Conservation (phyloP, 441 rosid species). For the Biscutella laevigata region DNA sequence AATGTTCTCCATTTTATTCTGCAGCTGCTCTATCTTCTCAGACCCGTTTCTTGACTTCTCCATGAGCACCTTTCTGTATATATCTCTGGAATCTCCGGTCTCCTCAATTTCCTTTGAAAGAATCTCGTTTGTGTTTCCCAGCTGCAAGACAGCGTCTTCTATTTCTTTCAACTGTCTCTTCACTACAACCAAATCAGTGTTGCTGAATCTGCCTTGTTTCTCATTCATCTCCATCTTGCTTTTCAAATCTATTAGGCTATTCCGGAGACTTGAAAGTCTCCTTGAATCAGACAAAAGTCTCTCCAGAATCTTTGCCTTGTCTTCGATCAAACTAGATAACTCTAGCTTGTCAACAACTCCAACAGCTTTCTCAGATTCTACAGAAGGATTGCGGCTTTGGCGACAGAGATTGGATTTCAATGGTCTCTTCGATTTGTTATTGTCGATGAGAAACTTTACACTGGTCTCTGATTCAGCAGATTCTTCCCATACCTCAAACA, state of each 20-base stretch:
- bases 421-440: slow-evolving; percentile 21
- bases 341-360: slow-evolving; percentile 34
- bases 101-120: slow-evolving; percentile 43
- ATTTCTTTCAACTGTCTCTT: slow-evolving; percentile 53
- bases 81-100: slow-evolving; percentile 33
- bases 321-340: slow-evolving; percentile 28
- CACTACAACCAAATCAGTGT: slow-evolving; percentile 40
- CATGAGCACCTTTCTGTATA: slow-evolving; percentile 33
- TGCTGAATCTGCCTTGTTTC: slow-evolving; percentile 35
- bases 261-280: slow-evolving; percentile 46
- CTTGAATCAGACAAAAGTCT: slow-evolving; percentile 62
- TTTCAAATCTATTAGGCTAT: slow-evolving; percentile 48
- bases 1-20: slow-evolving; percentile 63
- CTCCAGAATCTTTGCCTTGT: slow-evolving; percentile 46
- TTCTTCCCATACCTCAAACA: slow-evolving; percentile 57
- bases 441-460: slow-evolving; percentile 10
- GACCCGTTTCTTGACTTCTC: slow-evolving; percentile 57
- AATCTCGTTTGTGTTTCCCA: slow-evolving; percentile 42
- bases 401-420: slow-evolving; percentile 3
- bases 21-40: slow-evolving; percentile 65
- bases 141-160: slow-evolving; percentile 50
- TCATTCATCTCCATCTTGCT: slow-evolving; percentile 44
- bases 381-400: slow-evolving; percentile 28
- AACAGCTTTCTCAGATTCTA: slow-evolving; percentile 24
- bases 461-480: slow-evolving; percentile 32